Percentiles rank a stretch among this genome's conserved stretches.
These are phyloP conservation scores for Escovopsis sp. DNA, from an alignment of 2,329 filamentous ascomycete genomes.

Conservation along the genomic window DNA sequence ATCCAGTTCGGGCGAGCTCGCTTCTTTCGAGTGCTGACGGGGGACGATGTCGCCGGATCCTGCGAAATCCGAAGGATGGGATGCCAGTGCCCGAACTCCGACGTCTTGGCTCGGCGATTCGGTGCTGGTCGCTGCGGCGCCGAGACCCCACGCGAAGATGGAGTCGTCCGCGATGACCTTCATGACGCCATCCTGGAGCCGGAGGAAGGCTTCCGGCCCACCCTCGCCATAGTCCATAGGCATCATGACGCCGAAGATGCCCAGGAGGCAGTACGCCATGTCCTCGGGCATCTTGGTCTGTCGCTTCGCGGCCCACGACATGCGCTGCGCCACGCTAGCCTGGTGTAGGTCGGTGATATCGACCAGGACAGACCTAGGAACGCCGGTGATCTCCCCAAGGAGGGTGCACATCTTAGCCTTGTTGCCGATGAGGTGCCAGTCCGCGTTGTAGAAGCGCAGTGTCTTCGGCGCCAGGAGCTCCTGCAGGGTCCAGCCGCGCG, in stretches of 20 bases:
- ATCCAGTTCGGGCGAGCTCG: too few relatives aligned
- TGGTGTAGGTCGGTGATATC: not conserved
- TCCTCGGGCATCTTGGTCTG: constrained; percentile 11
- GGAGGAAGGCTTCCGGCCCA: constrained; percentile 7
- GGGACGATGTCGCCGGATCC: too few relatives aligned
- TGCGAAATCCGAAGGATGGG: too few relatives aligned
- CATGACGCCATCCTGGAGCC: constrained; percentile 13
- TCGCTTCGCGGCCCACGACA: constrained; percentile 11
- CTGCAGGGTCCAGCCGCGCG: constrained; percentile 44
- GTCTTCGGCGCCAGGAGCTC: constrained; percentile 40
- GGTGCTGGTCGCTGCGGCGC: too few relatives aligned
- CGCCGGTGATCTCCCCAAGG: constrained; percentile 10
- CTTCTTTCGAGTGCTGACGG: too few relatives aligned
- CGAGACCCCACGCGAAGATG: constrained; percentile 11
- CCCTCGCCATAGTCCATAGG: constrained; percentile 14
- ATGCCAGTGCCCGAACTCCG: too few relatives aligned
- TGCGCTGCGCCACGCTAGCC: constrained; percentile 8
- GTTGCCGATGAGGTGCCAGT: constrained; percentile 14
- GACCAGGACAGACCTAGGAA: constrained; percentile 1
- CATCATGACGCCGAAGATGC: constrained; percentile 13
- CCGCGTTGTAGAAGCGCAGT: constrained; percentile 15
- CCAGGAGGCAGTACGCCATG: constrained; percentile 12
- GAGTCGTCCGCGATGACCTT: constrained; percentile 8
- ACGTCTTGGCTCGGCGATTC: too few relatives aligned
- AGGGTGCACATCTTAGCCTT: constrained; percentile 7